phyloP scores from a whole-genome alignment of 2,329 filamentous ascomycete species.

The Fusarium sp. region DNA sequence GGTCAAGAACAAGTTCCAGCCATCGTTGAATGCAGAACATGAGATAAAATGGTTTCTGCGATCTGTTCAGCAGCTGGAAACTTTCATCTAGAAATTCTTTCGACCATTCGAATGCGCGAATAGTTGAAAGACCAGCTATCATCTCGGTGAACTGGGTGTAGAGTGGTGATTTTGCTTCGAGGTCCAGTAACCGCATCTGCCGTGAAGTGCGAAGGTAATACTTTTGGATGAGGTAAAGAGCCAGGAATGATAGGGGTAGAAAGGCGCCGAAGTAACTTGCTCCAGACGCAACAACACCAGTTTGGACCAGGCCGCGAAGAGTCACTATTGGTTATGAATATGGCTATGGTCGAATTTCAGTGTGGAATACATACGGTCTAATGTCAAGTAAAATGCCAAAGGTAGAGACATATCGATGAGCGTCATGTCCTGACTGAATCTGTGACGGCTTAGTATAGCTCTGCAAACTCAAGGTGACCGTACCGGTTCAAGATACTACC shows the following conservation, averaged over 20 bases:
- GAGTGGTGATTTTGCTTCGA: conserved; percentile 61
- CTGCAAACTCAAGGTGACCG: conserved; percentile 17
- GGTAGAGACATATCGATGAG: conserved; percentile 56
- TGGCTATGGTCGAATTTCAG: accelerated
- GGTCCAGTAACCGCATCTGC: conserved; percentile 62
- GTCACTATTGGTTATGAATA: conserved; percentile 43
- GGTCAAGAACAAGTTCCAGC: conserved; percentile 60
- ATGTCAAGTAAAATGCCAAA: conserved; percentile 46
- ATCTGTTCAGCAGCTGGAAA: conserved; percentile 53
- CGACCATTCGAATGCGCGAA: conserved; percentile 63
- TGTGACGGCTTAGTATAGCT: conserved; percentile 38
- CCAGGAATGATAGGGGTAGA: conserved; percentile 55
- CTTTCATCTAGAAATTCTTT: conserved; percentile 50
- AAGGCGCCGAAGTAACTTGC: conserved; percentile 50
- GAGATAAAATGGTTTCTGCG: conserved; percentile 62
- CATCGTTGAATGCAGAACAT: conserved; percentile 62
- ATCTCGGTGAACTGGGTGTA: conserved; percentile 64
- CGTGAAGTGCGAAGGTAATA: conserved; percentile 64
- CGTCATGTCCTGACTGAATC: conserved; percentile 58
- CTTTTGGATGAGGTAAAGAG: conserved; percentile 58
- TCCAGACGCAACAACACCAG: conserved; percentile 42
- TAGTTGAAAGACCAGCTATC: conserved; percentile 58
- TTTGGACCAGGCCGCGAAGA: conserved; percentile 39
- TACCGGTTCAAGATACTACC: conserved; percentile 56
- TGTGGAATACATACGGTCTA: conserved; percentile 43